Conservation (phyloP, 2,329 filamentous ascomycete genomes). For the Diaporthe capsici region DNA sequence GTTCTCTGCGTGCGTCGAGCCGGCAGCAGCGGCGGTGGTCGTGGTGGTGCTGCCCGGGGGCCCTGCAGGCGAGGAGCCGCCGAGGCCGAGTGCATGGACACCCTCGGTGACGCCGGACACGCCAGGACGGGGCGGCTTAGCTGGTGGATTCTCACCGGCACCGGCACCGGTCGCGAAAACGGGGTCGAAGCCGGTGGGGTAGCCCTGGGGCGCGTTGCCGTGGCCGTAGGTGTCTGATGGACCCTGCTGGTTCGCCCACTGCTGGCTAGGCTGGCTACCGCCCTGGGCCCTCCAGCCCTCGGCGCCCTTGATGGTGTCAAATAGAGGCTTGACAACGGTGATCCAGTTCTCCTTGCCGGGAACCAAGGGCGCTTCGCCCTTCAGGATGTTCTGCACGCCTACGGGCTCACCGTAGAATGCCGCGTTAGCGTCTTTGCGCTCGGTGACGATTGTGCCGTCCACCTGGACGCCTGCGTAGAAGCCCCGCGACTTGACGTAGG, state of each 20-base stretch:
- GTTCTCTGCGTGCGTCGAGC: neutral
- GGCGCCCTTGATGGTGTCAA: constrained; percentile 54
- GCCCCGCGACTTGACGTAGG: constrained; percentile 89
- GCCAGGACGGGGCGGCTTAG: constrained; percentile 32
- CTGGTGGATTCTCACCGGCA: constrained; percentile 11
- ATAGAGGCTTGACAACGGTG: constrained; percentile 49
- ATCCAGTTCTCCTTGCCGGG: constrained; percentile 50
- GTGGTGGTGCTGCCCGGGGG: neutral
- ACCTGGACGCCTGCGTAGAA: constrained; percentile 90
- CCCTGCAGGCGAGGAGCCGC: constrained; percentile 8
- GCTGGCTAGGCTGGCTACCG: neutral
- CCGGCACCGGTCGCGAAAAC: constrained; percentile 26
- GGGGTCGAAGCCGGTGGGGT: constrained; percentile 36
- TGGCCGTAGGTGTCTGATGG: constrained; percentile 19
- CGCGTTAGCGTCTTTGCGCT: constrained; percentile 90
- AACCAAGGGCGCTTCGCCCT: constrained; percentile 55
- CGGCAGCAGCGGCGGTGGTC: neutral
- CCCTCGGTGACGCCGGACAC: constrained; percentile 37
- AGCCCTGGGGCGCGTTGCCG: constrained; percentile 19
- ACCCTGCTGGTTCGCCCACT: constrained; percentile 37
- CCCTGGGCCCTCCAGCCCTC: constrained; percentile 49
- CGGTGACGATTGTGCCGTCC: constrained; percentile 88
- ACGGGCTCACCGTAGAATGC: constrained; percentile 81
- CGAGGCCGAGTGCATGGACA: constrained; percentile 39
- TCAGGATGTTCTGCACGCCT: constrained; percentile 62